phyloP scores from a whole-genome alignment of 768 basidiomycete species.

The Pulveroboletus sp. region DNA sequence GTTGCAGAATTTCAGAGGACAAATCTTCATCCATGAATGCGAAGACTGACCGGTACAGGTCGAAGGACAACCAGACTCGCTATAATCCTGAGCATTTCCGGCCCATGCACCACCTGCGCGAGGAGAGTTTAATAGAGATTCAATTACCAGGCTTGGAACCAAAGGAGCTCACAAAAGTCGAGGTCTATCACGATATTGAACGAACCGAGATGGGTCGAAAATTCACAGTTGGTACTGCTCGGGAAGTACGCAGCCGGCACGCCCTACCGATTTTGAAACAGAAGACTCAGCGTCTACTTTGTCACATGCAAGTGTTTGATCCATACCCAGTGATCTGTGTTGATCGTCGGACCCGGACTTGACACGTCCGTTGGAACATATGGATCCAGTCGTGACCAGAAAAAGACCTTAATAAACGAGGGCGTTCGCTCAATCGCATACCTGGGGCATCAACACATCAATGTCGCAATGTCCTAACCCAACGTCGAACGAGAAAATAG shows the following conservation, averaged over 20 bases:
- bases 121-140: not conserved
- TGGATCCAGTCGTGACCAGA: slow-evolving; percentile 33
- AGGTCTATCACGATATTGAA: slow-evolving; percentile 65
- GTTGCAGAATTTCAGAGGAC: not conserved
- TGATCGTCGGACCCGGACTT: slow-evolving; percentile 13
- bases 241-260: slow-evolving; percentile 61
- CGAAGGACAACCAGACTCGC: slow-evolving; percentile 22
- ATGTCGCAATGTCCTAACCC: no score
- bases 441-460: no score
- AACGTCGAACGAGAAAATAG: not conserved
- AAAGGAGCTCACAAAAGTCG: slow-evolving; percentile 21
- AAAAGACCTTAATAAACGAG: slow-evolving; percentile 37
- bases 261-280: slow-evolving; percentile 36
- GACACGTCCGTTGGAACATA: slow-evolving; percentile 33
- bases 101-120: slow-evolving; percentile 28
- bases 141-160: not conserved
- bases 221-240: slow-evolving; percentile 47
- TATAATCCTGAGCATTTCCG: slow-evolving; percentile 18
- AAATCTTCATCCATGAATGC: not conserved
- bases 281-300: not conserved
- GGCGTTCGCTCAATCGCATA: slow-evolving; percentile 31
- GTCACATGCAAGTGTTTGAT: not conserved
- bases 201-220: slow-evolving; percentile 47
- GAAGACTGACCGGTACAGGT: slow-evolving; percentile 25
- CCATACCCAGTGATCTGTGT: slow-evolving; percentile 27